These are phyloP conservation scores for Rhizopus sp. DNA, from an alignment of 371 early-diverging fungal genomes.

Conservation along the genomic window DNA sequence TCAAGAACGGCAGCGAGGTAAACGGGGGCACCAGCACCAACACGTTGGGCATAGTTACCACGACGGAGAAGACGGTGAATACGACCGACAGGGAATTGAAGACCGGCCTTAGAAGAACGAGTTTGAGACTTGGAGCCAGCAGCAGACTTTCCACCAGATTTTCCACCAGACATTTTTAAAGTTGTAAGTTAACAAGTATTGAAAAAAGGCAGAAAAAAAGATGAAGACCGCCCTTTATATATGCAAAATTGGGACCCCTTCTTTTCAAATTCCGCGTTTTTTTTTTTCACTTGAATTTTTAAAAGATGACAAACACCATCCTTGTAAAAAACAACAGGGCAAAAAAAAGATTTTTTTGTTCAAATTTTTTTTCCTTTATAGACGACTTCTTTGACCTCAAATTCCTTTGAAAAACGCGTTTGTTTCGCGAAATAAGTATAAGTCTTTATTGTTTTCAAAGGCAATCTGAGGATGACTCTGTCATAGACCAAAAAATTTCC, in stretches of 20 bases:
- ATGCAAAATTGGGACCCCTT: background rate
- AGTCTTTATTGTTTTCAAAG: too few species aligned
- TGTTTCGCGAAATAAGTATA: conserved; percentile 5
- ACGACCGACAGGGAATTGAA: conserved; percentile 97
- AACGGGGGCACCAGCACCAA: conserved; percentile 91
- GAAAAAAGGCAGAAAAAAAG: conserved; percentile 9
- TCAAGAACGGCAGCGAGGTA: conserved; percentile 93
- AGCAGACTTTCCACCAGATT: conserved; percentile 54
- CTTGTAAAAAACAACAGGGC: conserved; percentile 5
- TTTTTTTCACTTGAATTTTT: background rate
- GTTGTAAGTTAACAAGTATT: background rate
- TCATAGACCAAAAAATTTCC: background rate
- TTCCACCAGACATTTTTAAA: conserved; percentile 44
- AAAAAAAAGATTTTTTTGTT: conserved; percentile 9
- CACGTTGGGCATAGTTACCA: conserved; percentile 93
- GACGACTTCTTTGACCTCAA: background rate
- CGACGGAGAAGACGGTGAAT: conserved; percentile 93
- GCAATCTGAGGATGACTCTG: too few species aligned
- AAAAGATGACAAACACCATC: background rate
- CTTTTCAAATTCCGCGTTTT: conserved; percentile 4
- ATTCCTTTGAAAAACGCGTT: conserved; percentile 12
- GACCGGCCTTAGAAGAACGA: conserved; percentile 84
- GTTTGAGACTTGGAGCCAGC: conserved; percentile 62
- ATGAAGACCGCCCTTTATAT: conserved; percentile 15
- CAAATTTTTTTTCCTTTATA: conserved; percentile 15